Evolutionary conservation across 192 early-diverging fungal genomes (phyloP), one percentile per base, ranked within the genome.

Genomic region (Backusella westeae): DNA sequence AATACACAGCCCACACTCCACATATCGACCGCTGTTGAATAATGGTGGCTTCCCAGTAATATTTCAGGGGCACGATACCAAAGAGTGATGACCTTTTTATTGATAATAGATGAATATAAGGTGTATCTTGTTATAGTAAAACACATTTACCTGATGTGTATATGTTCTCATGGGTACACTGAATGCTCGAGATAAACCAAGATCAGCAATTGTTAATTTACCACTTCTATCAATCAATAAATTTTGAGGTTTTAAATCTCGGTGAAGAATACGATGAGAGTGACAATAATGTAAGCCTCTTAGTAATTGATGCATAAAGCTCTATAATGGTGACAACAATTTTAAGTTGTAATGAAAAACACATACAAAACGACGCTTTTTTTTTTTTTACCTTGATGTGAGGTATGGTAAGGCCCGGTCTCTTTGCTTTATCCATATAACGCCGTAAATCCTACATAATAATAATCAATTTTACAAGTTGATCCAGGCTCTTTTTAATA

Each of bases 241-340:
- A 81, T 99, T 99, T 85, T 98, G 96, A n/a, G 97, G 98, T 76
- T 99, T 99, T 59, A 99, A 85, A 80, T 99, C 98, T 17, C 98
- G 91, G 83, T 99, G 98, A 34, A 99, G 82, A 69, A 98, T 94
- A n/a, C 98, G 89, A 75, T 90, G 91, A 39, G 90, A 89, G 83
- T 99, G 98, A 78, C 97, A 98, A 86, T 92, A 98, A 36, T 87
- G 83, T 19, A 99, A 80, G 17, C 97, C 98, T 76, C 90, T 89
- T 77, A 96, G 73, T 12, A 99, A 85, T 83, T 99, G 98, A 78
- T 89, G 87, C 85, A 94, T 90, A 82, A 97, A 98, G 85, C 95
- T 96, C 96, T 96, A 79, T 34, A 21, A 63, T 29, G 53, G 21
- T 21, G 15, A 75, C n/a, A 17, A 5, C 5, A 59, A 56, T 29